Base-by-base conservation (phyloP, 225 moss, liverwort and hornwort genomes). In the Anthoceros angustus region DNA sequence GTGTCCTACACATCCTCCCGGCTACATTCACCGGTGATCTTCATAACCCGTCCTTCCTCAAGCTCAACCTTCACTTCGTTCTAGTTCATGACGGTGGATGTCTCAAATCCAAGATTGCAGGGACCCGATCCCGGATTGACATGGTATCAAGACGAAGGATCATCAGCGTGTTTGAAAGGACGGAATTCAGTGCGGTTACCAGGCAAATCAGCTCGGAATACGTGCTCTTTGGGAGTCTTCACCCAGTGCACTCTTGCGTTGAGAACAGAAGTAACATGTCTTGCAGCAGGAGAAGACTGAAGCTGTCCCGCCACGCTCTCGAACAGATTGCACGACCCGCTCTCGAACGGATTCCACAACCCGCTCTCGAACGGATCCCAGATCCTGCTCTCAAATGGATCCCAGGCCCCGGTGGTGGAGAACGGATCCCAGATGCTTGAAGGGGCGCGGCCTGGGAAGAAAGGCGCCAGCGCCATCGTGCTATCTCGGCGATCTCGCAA, bases 191-290 rank as follows among this genome's bases (percentile, higher is more conserved):
- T 24, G 39, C 5, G 2, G 24, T 40, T 64, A n/a, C n/a, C 68
- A 32, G 72, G 77, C 16, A 77, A 67, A 42, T 73, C 77, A 14
- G 63, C 73, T 49, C 61, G 70, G 66, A 77, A 67, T 15, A 77
- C 46, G 42, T 77, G 77, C 15, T 72, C 70, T 0, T 62, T 69
- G 16, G 62, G 41, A 16, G 74, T 80, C 70, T 74, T n/a, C n/a
- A n/a, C n/a, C n/a, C n/a, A n/a, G n/a, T n/a, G n/a, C n/a, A n/a
- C n/a, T n/a, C n/a, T n/a, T n/a, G n/a, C n/a, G n/a, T n/a, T 71
- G 8, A 69, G 76, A 18, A 77, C 61, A 0, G 69, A 71, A 12
- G 12, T 42, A 7, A 40, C 71, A 42, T 74, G 73, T 39, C 12
- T 63, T 0, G 64, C 63, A 20, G 9, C 38, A 8, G 43, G 43